A percentile compares a stretch with the other conserved stretches of the same genome.
Evolutionary conservation across 345 rosid species (phyloP).

Genomic region (Brassica cretica): DNA sequence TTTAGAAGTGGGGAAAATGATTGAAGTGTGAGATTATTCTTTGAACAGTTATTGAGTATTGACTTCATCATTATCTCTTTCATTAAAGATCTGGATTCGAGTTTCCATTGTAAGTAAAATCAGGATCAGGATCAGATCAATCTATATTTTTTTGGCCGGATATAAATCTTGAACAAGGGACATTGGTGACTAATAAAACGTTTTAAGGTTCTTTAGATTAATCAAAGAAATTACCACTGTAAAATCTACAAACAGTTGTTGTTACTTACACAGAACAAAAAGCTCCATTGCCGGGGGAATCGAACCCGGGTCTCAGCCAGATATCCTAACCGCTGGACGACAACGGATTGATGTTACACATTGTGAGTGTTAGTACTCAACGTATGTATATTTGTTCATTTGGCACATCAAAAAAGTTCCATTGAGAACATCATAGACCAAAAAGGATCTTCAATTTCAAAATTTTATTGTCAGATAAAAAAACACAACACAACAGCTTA

Average conservation of each 20-base stretch:
- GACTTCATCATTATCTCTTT: neutral
- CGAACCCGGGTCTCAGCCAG: slow-evolving; percentile 98
- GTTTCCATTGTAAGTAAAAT: neutral
- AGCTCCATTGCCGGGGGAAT: slow-evolving; percentile 50
- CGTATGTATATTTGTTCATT: no score
- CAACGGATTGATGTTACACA: slow-evolving; percentile 44
- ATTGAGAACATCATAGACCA: neutral
- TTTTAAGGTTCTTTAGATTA: no score
- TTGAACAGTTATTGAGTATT: neutral
- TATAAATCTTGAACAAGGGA: no score
- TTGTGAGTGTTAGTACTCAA: no score
- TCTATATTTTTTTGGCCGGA: neutral
- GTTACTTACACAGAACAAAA: no score
- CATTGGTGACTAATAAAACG: neutral
- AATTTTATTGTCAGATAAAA: neutral
- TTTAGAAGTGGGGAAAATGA: no score
- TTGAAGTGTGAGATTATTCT: neutral
- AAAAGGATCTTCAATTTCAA: neutral
- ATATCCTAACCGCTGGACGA: slow-evolving; percentile 98
- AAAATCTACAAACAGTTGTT: no score
- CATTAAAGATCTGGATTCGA: neutral
- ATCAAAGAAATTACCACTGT: no score
- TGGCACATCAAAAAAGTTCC: neutral
- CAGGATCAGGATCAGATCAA: neutral
- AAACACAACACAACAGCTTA: neutral